Evolutionary conservation across 441 rosid genomes (phyloP), one percentile per base, ranked within the genome.

Genomic region (Jatropha podagrica): DNA sequence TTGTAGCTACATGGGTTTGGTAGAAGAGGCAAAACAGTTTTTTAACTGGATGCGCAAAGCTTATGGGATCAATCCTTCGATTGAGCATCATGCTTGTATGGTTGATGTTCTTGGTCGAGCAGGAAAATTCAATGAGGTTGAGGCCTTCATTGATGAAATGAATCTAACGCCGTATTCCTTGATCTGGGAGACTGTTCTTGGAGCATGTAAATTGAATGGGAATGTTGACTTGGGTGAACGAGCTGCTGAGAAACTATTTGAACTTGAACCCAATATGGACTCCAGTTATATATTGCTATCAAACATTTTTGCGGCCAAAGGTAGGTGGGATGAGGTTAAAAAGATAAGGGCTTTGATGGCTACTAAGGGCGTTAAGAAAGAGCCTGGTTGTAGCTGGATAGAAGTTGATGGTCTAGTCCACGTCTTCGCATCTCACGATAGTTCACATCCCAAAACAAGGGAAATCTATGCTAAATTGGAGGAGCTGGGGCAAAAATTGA

Each of bases 71-170:
- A 56, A 82, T n/a, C 97, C 92, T 4, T 83, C 75, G 80, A 76
- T 92, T 70, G 90, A 87, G 85, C 97, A 90, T 77, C 90, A 85
- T 5, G 96, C 97, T 73, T 92, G 97, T 74, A 55, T 91, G 90
- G 80, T 90, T 8, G 88, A 91, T 82, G 84, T 90, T 72, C 86
- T 90, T 12, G 92, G 91, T 38, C 91, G 91, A 76, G 92, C 86
- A 37, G 92, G 95, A 44, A 81, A 70, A 59, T 87, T 94, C 55
- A 68, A 58, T 17, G 95, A 89, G 80, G 92, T 93, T 3, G 77
- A 79, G 74, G 73, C 74, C 74, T 77, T 88, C 61, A 42, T 84
- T 26, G 81, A 77, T 71, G 70, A 44, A 64, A 90, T 88, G 93
- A 91, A 96, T 10, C 81, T 86, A 65, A 79, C 83, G 41, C 81